These are phyloP conservation scores for Cenchrus purpureus DNA, from an alignment of 176 grass and related monocot species.

Conservation along the genomic window DNA sequence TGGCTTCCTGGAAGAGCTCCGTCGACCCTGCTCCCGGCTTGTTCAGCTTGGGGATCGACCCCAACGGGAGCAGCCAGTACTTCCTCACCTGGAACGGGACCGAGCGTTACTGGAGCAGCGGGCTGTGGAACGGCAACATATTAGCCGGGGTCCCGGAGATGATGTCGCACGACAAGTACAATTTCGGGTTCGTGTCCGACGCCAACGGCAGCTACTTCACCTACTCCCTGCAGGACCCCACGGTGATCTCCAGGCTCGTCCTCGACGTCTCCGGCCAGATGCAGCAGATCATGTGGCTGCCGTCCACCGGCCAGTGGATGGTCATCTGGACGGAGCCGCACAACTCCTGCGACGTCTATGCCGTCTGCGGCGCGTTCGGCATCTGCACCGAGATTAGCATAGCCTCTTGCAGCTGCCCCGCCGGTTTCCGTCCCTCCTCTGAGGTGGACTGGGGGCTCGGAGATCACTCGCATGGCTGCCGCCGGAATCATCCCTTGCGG, in stretches of 20 bases:
- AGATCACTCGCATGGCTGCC: conserved; percentile 40
- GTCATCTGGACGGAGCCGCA: conserved; percentile 42
- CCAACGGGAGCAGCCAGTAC: conserved; percentile 44
- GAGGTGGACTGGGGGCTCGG: conserved; percentile 31
- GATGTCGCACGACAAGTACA: conserved; percentile 44
- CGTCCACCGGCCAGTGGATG: conserved; percentile 18
- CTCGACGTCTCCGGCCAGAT: conserved; percentile 44
- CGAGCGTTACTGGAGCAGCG: conserved; percentile 43
- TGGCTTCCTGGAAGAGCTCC: conserved; percentile 50
- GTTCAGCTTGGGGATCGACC: conserved; percentile 48
- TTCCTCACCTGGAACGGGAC: conserved; percentile 43
- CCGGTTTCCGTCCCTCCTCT: conserved; percentile 34
- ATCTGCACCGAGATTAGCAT: conserved; percentile 36
- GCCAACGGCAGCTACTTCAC: conserved; percentile 54
- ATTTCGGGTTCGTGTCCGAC: conserved; percentile 41
- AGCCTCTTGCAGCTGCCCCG: conserved; percentile 43
- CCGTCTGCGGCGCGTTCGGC: conserved; percentile 52
- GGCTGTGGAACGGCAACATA: conserved; percentile 35
- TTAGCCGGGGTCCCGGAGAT: conserved; percentile 53
- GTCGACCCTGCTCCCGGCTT: conserved; percentile 48
- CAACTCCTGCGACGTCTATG: conserved; percentile 46
- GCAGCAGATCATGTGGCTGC: conserved; percentile 49
- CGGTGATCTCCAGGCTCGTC: conserved; percentile 45
- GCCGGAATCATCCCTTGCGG: conserved; percentile 18
- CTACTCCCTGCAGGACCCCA: conserved; percentile 34